Conservation (phyloP, 2,329 filamentous ascomycete species). For the Fusarium tricinctum region DNA sequence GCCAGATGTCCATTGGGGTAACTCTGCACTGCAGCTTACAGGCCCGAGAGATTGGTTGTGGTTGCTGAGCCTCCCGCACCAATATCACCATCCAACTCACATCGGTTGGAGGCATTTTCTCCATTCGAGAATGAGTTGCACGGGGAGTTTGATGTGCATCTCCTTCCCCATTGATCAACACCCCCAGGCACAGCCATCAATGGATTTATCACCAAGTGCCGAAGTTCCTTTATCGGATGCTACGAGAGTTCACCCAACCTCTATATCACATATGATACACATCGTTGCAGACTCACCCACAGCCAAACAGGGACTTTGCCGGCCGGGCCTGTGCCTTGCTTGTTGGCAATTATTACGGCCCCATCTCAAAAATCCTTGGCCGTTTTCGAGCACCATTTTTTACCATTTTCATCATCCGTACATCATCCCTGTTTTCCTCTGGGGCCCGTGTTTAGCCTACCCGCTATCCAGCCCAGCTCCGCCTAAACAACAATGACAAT, state of each 20-base stretch:
- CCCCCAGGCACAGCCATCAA: slow-evolving; percentile 7
- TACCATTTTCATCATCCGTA: slow-evolving; percentile 22
- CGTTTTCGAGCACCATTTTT: slow-evolving; percentile 1
- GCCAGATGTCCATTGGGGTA: slow-evolving; percentile 16
- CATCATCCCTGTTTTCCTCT: slow-evolving; percentile 37
- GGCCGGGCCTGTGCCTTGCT: slow-evolving; percentile 6
- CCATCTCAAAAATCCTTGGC: slow-evolving; percentile 11
- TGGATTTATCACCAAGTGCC: background rate
- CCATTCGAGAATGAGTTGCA: slow-evolving; percentile 4
- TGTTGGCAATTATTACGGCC: slow-evolving; percentile 14
- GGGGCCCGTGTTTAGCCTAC: slow-evolving; percentile 47
- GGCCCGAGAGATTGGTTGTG: slow-evolving; percentile 15
- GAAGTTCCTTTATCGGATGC: slow-evolving; percentile 2
- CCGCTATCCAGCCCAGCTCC: slow-evolving; percentile 41
- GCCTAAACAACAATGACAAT: slow-evolving; percentile 22
- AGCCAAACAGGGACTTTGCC: slow-evolving; percentile 13
- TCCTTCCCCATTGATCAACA: slow-evolving; percentile 34
- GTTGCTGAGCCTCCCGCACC: slow-evolving; percentile 5
- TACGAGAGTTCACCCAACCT: background rate
- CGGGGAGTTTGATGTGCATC: slow-evolving; percentile 9
- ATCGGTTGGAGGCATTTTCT: slow-evolving; percentile 25
- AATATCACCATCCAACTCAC: slow-evolving; percentile 9
- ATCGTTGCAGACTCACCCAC: background rate
- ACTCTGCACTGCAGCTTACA: slow-evolving; percentile 12
- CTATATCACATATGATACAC: too few species aligned